phyloP scores from a whole-genome alignment of 2,329 filamentous ascomycete genomes.

The Ophiostoma sp. region DNA sequence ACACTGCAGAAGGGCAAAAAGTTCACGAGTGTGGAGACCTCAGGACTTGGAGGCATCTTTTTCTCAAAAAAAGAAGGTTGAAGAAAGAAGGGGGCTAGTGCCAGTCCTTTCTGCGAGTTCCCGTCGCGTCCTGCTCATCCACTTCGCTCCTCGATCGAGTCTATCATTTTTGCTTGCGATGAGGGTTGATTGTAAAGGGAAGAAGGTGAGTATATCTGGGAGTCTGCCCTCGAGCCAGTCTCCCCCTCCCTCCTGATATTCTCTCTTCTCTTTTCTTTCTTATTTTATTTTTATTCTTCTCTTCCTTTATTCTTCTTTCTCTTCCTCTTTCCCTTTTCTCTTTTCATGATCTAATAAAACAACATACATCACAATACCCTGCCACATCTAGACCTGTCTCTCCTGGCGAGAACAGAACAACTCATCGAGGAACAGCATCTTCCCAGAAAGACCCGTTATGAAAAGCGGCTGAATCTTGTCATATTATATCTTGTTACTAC shows the following conservation, averaged over 20 bases:
- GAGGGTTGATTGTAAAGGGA: constrained; percentile 17
- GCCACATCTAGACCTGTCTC: constrained; percentile 18
- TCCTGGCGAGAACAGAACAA: constrained; percentile 27
- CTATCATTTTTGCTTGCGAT: constrained; percentile 15
- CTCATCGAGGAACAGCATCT: constrained; percentile 16
- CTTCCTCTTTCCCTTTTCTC: background rate
- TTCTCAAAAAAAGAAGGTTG: constrained; percentile 8
- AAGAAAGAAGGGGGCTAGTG: constrained; percentile 19
- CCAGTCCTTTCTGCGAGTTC: constrained; percentile 18
- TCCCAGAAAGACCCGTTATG: constrained; percentile 14
- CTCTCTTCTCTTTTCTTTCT: background rate
- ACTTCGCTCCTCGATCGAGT: constrained; percentile 6
- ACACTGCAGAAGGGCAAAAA: background rate
- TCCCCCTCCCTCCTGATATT: background rate
- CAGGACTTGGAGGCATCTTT: background rate
- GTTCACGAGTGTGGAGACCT: constrained; percentile 17
- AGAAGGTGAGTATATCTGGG: constrained; percentile 29
- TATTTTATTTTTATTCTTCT: background rate
- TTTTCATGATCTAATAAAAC: background rate
- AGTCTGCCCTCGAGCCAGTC: constrained; percentile 20
- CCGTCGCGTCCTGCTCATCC: constrained; percentile 18
- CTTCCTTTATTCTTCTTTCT: background rate
- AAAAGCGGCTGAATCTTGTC: constrained; percentile 7
- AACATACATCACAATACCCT: background rate
- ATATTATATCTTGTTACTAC: constrained; percentile 8